Evolutionary conservation across 106 monocot genomes (phyloP).

Genomic region (Dioscorea alata): DNA sequence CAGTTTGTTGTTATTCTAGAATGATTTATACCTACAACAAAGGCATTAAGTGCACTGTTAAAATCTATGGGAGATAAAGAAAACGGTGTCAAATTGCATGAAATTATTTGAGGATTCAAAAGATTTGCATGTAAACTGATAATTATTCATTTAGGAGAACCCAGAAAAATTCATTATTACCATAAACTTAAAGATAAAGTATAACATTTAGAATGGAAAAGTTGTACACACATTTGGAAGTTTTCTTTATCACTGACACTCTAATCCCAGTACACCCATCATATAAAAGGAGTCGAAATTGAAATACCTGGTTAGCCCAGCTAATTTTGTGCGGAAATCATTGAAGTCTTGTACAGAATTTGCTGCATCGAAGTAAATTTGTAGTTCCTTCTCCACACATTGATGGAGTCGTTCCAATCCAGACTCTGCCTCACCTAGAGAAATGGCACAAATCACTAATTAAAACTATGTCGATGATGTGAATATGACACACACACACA

Average conservation of each 20-base stretch:
- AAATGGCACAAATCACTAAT: neutral
- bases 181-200: neutral
- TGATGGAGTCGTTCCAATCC: slow-evolving; percentile 87
- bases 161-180: neutral
- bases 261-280: neutral
- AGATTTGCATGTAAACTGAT: no score
- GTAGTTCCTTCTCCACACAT: slow-evolving; percentile 89
- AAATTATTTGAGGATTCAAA: no score
- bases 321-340: slow-evolving; percentile 79
- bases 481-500: neutral
- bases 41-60: no score
- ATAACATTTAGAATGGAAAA: neutral
- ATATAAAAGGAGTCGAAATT: no score
- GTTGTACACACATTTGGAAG: neutral
- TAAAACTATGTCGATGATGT: neutral
- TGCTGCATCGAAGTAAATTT: slow-evolving; percentile 51
- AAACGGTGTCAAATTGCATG: no score
- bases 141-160: no score
- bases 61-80: no score
- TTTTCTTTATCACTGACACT: neutral
- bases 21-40: no score
- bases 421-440: slow-evolving; percentile 87
- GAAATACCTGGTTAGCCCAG: slow-evolving; percentile 80
- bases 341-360: slow-evolving; percentile 68
- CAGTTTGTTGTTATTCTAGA: no score